These are phyloP conservation scores for Kuraishia ogatae DNA, from an alignment of 805 yeast genomes.

Conservation along the genomic window DNA sequence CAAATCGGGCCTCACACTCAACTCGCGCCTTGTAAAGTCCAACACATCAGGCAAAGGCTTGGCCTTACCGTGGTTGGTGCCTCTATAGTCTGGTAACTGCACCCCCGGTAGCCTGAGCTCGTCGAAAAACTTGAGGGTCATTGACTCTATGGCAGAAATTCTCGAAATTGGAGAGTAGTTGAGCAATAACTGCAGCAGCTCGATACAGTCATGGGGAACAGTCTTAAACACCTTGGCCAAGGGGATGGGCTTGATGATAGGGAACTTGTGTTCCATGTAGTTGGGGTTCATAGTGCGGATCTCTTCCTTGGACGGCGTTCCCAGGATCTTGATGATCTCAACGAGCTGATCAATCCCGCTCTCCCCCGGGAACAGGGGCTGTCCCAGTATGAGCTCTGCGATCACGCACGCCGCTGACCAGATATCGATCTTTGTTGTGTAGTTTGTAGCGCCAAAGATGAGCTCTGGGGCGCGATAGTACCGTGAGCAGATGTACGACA, in stretches of 20 bases:
- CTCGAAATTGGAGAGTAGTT: slow-evolving; percentile 65
- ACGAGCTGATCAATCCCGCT: slow-evolving; percentile 96
- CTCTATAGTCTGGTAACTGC: slow-evolving; percentile 24
- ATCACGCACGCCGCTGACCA: slow-evolving; percentile 99
- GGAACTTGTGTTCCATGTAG: slow-evolving; percentile 95
- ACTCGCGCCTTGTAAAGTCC: slow-evolving; percentile 44
- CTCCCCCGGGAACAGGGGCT: slow-evolving; percentile 96
- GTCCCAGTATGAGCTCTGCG: slow-evolving; percentile 93
- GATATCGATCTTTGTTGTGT: slow-evolving; percentile 91
- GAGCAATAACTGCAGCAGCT: slow-evolving; percentile 45
- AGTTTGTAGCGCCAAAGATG: slow-evolving; percentile 94
- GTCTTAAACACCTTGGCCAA: slow-evolving; percentile 56
- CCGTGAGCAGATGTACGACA: slow-evolving; percentile 91
- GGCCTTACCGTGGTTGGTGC: slow-evolving; percentile 29
- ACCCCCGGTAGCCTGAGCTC: slow-evolving; percentile 31
- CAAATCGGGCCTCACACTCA: slow-evolving; percentile 33
- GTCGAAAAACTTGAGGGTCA: slow-evolving; percentile 46
- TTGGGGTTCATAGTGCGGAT: slow-evolving; percentile 93
- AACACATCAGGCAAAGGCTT: slow-evolving; percentile 36
- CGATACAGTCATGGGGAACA: slow-evolving; percentile 42
- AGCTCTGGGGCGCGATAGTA: slow-evolving; percentile 97
- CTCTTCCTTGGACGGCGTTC: slow-evolving; percentile 91
- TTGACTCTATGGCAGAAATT: slow-evolving; percentile 46
- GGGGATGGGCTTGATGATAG: slow-evolving; percentile 73
- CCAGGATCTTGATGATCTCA: slow-evolving; percentile 90